Evolutionary conservation across 768 basidiomycete species (phyloP).

Genomic region (Kwoniella sp.): DNA sequence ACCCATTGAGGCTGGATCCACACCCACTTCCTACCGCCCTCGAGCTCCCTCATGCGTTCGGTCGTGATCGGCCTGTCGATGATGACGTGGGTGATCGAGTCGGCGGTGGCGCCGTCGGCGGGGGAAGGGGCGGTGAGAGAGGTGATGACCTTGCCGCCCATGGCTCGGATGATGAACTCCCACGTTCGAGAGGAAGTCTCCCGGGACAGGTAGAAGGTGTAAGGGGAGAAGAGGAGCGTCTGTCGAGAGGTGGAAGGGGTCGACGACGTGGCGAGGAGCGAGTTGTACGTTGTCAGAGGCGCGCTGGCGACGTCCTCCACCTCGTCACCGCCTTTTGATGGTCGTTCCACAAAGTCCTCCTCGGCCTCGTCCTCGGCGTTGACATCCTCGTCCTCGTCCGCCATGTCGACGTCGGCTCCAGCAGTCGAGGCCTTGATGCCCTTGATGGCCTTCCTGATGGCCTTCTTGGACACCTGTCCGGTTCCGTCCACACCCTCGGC

Average conservation of each 20-base stretch:
- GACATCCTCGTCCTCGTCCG: slow-evolving; percentile 25
- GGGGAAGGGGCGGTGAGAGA: slow-evolving; percentile 55
- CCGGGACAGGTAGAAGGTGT: slow-evolving; percentile 87
- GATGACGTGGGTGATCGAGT: slow-evolving; percentile 90
- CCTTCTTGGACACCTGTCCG: slow-evolving; percentile 58
- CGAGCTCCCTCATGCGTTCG: slow-evolving; percentile 57
- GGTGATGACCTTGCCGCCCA: slow-evolving; percentile 84
- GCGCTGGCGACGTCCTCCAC: slow-evolving; percentile 52
- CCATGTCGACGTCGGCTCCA: slow-evolving; percentile 39
- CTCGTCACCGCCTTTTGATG: slow-evolving; percentile 41
- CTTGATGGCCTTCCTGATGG: slow-evolving; percentile 57
- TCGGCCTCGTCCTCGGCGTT: slow-evolving; percentile 38
- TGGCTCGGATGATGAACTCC: slow-evolving; percentile 87
- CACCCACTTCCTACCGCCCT: slow-evolving; percentile 65
- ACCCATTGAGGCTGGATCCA: slow-evolving; percentile 98
- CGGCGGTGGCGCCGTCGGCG: slow-evolving; percentile 59
- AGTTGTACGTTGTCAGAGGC: slow-evolving; percentile 57
- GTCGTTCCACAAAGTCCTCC: slow-evolving; percentile 50
- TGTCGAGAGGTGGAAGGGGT: slow-evolving; percentile 49
- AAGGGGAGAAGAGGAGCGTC: slow-evolving; percentile 66
- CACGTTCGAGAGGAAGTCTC: slow-evolving; percentile 87
- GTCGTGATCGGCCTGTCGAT: slow-evolving; percentile 72
- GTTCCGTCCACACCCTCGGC: slow-evolving; percentile 48
- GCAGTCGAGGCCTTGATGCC: slow-evolving; percentile 49
- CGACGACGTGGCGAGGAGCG: slow-evolving; percentile 45